These are phyloP conservation scores for Schoenoplectus triqueter DNA, from an alignment of 202 grass and related monocot genomes.

Conservation along the genomic window DNA sequence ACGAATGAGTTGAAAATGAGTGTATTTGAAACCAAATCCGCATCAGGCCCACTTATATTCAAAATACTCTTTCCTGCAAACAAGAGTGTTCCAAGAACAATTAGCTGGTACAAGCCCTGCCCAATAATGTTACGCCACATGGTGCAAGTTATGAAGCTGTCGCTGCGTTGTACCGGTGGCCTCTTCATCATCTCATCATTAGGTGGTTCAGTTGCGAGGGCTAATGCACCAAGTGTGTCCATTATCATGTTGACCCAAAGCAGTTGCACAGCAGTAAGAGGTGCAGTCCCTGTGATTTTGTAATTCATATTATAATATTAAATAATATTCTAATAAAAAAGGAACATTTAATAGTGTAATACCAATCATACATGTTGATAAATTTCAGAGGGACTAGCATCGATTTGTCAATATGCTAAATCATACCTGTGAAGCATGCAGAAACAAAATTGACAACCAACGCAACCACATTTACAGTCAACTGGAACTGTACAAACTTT, in stretches of 20 bases:
- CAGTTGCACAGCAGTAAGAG: constrained; percentile 88
- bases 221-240: constrained; percentile 96
- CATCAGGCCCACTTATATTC: constrained; percentile 57
- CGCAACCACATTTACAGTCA: constrained; percentile 93
- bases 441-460: constrained; percentile 89
- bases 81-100: constrained; percentile 72
- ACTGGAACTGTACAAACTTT: constrained; percentile 95
- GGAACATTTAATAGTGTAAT: neutral
- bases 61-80: constrained; percentile 61
- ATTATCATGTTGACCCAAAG: constrained; percentile 99
- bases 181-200: constrained; percentile 97
- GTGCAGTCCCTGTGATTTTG: constrained; percentile 57
- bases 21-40: constrained; percentile 65
- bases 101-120: constrained; percentile 81
- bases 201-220: constrained; percentile 85
- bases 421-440: constrained; percentile 73
- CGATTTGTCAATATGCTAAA: constrained; percentile 28
- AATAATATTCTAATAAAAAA: neutral
- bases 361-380: neutral
- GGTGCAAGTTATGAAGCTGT: constrained; percentile 82
- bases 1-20: constrained; percentile 97
- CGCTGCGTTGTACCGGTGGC: constrained; percentile 53
- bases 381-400: neutral
- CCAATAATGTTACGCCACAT: constrained; percentile 97
- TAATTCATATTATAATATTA: neutral